A percentile compares a stretch with the other conserved stretches of the same genome.
phyloP scores from a whole-genome alignment of 2,329 filamentous ascomycete species.

The Cadophora sp. region DNA sequence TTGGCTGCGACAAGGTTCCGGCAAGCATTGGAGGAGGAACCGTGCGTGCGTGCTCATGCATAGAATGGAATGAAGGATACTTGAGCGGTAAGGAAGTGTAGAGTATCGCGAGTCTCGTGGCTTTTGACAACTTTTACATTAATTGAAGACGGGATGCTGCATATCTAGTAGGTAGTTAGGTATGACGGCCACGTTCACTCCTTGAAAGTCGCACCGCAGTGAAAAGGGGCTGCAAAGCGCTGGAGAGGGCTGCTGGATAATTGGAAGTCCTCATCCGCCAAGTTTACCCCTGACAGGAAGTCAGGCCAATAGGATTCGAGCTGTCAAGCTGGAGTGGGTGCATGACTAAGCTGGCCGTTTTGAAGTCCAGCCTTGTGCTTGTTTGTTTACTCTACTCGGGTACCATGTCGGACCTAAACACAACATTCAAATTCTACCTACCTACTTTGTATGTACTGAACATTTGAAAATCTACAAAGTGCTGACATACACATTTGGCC shows the following conservation, averaged over 20 bases:
- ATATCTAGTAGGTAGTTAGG: not conserved
- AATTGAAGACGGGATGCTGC: constrained; percentile 10
- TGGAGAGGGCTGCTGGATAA: not conserved
- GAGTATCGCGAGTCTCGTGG: constrained; percentile 9
- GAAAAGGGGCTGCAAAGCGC: not conserved
- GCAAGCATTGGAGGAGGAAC: constrained; percentile 16
- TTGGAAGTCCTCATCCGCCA: not conserved
- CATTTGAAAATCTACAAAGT: too few species aligned
- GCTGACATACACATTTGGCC: too few species aligned
- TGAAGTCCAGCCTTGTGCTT: not conserved
- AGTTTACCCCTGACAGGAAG: constrained; percentile 14
- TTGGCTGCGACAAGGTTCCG: constrained; percentile 23
- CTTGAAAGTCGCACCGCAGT: constrained; percentile 8
- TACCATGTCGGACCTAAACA: not conserved
- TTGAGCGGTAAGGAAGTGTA: constrained; percentile 1
- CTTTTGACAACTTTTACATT: constrained; percentile 5
- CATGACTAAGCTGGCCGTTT: not conserved
- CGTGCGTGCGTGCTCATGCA: constrained; percentile 19
- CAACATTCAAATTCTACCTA: too few species aligned
- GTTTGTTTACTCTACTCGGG: not conserved
- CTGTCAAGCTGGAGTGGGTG: not conserved
- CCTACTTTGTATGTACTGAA: too few species aligned
- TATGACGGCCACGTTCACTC: constrained; percentile 13
- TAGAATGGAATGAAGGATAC: not conserved
- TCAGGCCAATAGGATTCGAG: not conserved